Evolutionary conservation across 345 rosid genomes (phyloP).

Genomic region (Syzygium jambos): DNA sequence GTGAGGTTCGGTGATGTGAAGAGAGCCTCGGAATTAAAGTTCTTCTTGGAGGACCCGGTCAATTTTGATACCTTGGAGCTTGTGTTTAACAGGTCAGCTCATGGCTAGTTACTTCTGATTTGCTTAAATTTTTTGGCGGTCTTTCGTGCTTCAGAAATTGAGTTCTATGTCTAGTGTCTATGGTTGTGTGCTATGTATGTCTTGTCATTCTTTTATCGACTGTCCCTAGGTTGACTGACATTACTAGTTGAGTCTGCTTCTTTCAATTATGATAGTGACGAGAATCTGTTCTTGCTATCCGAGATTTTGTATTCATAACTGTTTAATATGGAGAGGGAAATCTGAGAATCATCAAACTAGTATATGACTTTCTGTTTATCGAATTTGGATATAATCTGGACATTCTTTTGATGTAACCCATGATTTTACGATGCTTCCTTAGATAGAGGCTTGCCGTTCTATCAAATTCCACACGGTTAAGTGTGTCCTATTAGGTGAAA

Average conservation of each 20-base stretch:
- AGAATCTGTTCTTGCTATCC: not conserved
- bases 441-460: not conserved
- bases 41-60: slow-evolving; percentile 55
- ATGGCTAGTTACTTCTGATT: not conserved
- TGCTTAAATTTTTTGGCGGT: not conserved
- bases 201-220: not conserved
- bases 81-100: slow-evolving; percentile 51
- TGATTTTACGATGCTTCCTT: not conserved
- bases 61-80: slow-evolving; percentile 52
- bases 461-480: not conserved
- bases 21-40: slow-evolving; percentile 64
- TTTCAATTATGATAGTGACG: not conserved
- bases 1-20: slow-evolving; percentile 45
- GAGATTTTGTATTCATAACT: not conserved
- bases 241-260: not conserved
- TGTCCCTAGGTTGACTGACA: not conserved
- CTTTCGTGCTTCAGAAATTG: not conserved
- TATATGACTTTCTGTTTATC: not conserved
- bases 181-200: not conserved
- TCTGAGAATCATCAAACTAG: not conserved
- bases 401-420: not conserved
- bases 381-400: not conserved
- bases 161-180: not conserved
- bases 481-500: not conserved
- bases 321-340: not conserved